Conservation (phyloP, 2,329 filamentous ascomycete genomes). For the Penicillium nordicum region DNA sequence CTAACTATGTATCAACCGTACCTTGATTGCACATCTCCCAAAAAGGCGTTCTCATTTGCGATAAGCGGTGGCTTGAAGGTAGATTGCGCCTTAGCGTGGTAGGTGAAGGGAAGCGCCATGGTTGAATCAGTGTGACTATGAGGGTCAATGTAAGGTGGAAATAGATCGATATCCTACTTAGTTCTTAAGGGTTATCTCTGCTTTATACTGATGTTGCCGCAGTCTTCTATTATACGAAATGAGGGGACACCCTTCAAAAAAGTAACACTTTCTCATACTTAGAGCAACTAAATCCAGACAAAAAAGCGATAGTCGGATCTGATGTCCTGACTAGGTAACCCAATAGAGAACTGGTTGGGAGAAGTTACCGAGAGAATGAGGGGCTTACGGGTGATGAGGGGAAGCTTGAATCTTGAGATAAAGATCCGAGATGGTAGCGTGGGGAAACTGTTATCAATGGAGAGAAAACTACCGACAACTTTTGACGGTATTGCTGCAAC, state of each 20-base stretch:
- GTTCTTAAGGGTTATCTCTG: neutral
- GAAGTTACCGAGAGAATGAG: neutral
- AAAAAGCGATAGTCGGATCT: slow-evolving; percentile 7
- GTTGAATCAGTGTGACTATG: slow-evolving; percentile 1
- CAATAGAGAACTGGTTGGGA: slow-evolving; percentile 1
- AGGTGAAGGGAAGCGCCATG: slow-evolving; percentile 46
- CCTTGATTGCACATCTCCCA: slow-evolving; percentile 61
- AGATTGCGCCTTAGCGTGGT: slow-evolving; percentile 58
- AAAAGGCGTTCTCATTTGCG: slow-evolving; percentile 64
- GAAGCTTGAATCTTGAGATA: slow-evolving; percentile 5
- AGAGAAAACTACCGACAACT: neutral
- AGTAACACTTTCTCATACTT: neutral
- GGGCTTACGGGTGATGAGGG: slow-evolving; percentile 8
- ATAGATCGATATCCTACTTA: neutral
- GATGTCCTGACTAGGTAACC: slow-evolving; percentile 16
- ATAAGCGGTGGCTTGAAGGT: slow-evolving; percentile 63
- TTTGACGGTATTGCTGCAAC: neutral
- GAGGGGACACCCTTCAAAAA: slow-evolving; percentile 8
- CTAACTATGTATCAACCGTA: slow-evolving; percentile 21
- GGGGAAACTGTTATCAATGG: neutral
- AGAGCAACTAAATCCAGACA: neutral
- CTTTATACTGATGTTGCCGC: neutral
- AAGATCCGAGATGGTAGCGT: neutral
- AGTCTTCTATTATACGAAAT: neutral
- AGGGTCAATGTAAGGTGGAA: neutral